A percentile compares a stretch with the other conserved stretches of the same genome.
Conservation (phyloP, 495 filamentous ascomycete species). For the Parathielavia appendiculata region DNA sequence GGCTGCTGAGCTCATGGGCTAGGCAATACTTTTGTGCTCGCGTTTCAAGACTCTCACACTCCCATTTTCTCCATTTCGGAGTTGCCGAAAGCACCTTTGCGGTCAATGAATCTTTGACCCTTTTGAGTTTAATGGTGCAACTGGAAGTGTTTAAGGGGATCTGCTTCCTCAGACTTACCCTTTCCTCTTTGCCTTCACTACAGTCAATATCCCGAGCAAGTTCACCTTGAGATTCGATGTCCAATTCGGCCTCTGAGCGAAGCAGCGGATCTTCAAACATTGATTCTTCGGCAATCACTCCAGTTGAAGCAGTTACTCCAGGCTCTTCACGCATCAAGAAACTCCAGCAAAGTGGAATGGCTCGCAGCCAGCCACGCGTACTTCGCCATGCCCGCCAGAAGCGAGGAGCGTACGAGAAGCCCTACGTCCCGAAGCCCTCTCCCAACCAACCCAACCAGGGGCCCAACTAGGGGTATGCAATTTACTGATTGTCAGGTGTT, state of each 20-base stretch:
- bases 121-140: background rate
- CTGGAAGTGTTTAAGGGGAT: background rate
- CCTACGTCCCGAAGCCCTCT: background rate
- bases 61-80: background rate
- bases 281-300: no score
- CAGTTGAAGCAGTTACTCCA: no score
- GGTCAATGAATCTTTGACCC: no score
- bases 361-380: no score
- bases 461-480: background rate
- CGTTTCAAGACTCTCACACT: background rate
- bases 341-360: background rate
- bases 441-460: background rate
- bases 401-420: slow-evolving; percentile 13
- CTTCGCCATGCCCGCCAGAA: background rate
- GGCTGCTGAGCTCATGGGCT: background rate
- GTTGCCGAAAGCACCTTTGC: background rate
- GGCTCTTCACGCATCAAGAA: background rate
- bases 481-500: background rate
- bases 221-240: no score
- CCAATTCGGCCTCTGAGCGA: no score
- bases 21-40: background rate
- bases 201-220: no score
- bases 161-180: background rate
- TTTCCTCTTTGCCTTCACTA: no score
- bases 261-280: no score